Conservation (phyloP, 1,139 yeast genomes). For the Taphrina wiesneri region DNA sequence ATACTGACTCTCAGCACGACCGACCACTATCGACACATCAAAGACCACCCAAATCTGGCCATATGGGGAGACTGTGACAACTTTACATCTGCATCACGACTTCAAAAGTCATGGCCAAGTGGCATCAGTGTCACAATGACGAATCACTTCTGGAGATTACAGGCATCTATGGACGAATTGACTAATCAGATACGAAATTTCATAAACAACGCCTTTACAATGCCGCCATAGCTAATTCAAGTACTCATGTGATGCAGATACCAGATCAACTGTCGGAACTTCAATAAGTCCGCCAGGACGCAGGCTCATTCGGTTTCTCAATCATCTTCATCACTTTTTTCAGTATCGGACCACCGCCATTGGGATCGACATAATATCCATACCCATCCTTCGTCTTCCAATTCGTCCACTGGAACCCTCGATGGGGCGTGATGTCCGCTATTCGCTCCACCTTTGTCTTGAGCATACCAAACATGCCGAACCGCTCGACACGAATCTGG, state of each 20-base stretch:
- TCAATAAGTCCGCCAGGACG: constrained; percentile 11
- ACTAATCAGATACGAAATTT: background rate
- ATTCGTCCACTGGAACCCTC: constrained; percentile 20
- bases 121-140: constrained; percentile 8
- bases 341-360: constrained; percentile 22
- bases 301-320: constrained; percentile 10
- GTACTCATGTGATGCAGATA: background rate
- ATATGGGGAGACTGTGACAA: constrained; percentile 17
- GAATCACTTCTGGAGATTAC: constrained; percentile 26
- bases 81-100: constrained; percentile 10
- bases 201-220: background rate
- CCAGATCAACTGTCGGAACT: background rate
- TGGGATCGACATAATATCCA: constrained; percentile 13
- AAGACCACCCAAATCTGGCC: background rate
- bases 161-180: background rate
- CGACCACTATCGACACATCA: constrained; percentile 8
- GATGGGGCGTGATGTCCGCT: constrained; percentile 6
- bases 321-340: constrained; percentile 8
- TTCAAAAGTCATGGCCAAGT: constrained; percentile 5
- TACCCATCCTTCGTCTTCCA: constrained; percentile 9
- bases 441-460: constrained; percentile 4
- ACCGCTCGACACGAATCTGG: constrained; percentile 1
- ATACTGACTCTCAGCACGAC: background rate
- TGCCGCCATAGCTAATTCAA: background rate
- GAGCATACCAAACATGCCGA: constrained; percentile 12